Evolutionary conservation across 1,284 basidiomycete species (phyloP), one percentile per base, ranked within the genome.

Genomic region (Pseudozyma flocculosa): DNA sequence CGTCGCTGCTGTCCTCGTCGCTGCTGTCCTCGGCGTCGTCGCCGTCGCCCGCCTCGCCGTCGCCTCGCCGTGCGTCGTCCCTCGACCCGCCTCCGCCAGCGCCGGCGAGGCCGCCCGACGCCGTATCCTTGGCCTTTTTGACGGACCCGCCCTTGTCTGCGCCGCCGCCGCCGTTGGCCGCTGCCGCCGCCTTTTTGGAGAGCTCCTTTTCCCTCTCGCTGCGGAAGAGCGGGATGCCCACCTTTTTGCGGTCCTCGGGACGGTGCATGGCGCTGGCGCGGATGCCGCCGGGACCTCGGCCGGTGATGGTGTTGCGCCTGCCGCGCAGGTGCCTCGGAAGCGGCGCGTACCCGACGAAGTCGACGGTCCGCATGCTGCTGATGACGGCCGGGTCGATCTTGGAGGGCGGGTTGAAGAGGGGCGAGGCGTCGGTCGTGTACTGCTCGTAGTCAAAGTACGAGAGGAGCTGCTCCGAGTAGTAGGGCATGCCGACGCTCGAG

Each of bases 401-500:
- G 21, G 85, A 80, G 0, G 89, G 87, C 1, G 89, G 73, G 43
- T 82, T 81, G 75, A 82, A 81, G 58, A 83, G 80, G 11, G 82
- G 82, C 4, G 81, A 82, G 18, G 72, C 70, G 43, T 70, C 58
- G 19, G 68, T 57, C 26, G 59, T 56, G 46, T 70, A 66, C 26
- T 70, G 44, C 5, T 71, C 70, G 40, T 65, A 62, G n/a, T 68
- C 56, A 30, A 91, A 88, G 18, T 88, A 87, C 13, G 92, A 96
- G 7, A 97, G 82, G 0, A 97, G 84, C 4, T 83, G 83, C 4
- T 82, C 82, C 43, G 85, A 83, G 78, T 97, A 97, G 79, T 88
- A 84, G 5, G 94, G 93, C 82, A 97, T 83, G 1, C 95, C 95
- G 60, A 98, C 86, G 41, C 84, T 81, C 73, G 91, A 97, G 47